Conservation (phyloP, 2,329 filamentous ascomycete genomes). For the Colletotrichum tabaci region DNA sequence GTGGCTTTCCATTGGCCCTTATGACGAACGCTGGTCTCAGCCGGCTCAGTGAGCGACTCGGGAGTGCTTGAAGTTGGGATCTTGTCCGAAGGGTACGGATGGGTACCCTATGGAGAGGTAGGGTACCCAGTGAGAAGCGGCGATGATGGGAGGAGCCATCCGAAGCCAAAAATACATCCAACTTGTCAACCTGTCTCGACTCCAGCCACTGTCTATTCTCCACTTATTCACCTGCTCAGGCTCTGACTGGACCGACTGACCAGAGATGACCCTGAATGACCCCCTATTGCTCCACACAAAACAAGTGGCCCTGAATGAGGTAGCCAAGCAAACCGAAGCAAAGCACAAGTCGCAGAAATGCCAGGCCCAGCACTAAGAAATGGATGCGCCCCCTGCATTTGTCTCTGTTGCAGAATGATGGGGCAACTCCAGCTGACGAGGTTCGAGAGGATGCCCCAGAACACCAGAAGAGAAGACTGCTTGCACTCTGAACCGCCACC, state of each 20-base stretch:
- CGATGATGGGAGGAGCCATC: constrained; percentile 28
- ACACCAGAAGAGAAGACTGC: background rate
- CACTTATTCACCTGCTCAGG: constrained; percentile 1
- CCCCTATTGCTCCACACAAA: constrained; percentile 33
- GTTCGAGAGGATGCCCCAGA: background rate
- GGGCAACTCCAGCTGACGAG: constrained; percentile 27
- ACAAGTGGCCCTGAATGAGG: constrained; percentile 40
- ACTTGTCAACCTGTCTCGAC: background rate
- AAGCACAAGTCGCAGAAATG: constrained; percentile 17
- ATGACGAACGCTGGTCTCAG: constrained; percentile 20
- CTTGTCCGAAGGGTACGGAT: constrained; percentile 3
- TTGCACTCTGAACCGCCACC: background rate
- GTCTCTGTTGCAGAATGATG: constrained; percentile 41
- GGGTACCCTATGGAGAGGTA: background rate
- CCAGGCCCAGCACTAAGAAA: constrained; percentile 7
- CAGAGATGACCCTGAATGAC: constrained; percentile 17
- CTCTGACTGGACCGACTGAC: constrained; percentile 23
- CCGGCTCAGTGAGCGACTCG: background rate
- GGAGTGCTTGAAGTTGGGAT: background rate
- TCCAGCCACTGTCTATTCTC: constrained; percentile 33
- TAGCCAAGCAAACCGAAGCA: constrained; percentile 34
- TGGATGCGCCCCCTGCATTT: constrained; percentile 41
- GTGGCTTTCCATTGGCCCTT: constrained; percentile 25
- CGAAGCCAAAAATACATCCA: constrained; percentile 40
- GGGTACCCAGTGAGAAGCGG: background rate